Evolutionary conservation across 768 basidiomycete species (phyloP), one percentile per base, ranked within the genome.

Genomic region (Piloderma croceum): DNA sequence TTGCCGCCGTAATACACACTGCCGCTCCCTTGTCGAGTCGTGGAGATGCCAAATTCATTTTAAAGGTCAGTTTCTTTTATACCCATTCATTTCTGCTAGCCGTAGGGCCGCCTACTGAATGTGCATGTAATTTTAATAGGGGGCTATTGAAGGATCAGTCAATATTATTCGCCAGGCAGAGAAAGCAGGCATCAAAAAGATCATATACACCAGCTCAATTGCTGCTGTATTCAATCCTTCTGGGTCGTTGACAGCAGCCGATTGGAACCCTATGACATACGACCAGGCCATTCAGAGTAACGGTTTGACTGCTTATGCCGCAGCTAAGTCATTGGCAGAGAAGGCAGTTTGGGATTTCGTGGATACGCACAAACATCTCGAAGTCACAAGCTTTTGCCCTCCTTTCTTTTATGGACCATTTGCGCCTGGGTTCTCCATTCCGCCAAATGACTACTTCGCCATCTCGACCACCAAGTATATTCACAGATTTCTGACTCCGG

Each of bases 1-100:
- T 69, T 17, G 60, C 64, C 21, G 68, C 56, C 3, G 58, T 71
- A 31, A 46, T 47, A 13, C 64, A 65, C 45, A 54, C 51, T 12
- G 61, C 58, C 7, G 58, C 59, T 9, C 34, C 36, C 38, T 17
- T 39, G 6, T 21, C 25, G 20, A 18, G 40, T 12, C 31, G 22
- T 6, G 32, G 32, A 5, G 32, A 34, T 24, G 40, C 35, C 31
- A 34, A 41, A 6, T 17, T 31, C 24, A 34, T 22, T 5, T 41
- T 34, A 18, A 18, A 41, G n/a, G 40, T 41, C 15, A 23, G 38
- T 11, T 23, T 17, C 29, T 5, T 12, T 22, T 13, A 11, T 38
- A n/a, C 21, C 29, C 15, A 21, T n/a, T 13, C 24, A 22, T 23
- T n/a, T n/a, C n/a, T n/a, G n/a, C n/a, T n/a, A n/a, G n/a, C n/a